These are phyloP conservation scores for Xylariales sp. DNA, from an alignment of 2,329 filamentous ascomycete genomes.

Conservation along the genomic window DNA sequence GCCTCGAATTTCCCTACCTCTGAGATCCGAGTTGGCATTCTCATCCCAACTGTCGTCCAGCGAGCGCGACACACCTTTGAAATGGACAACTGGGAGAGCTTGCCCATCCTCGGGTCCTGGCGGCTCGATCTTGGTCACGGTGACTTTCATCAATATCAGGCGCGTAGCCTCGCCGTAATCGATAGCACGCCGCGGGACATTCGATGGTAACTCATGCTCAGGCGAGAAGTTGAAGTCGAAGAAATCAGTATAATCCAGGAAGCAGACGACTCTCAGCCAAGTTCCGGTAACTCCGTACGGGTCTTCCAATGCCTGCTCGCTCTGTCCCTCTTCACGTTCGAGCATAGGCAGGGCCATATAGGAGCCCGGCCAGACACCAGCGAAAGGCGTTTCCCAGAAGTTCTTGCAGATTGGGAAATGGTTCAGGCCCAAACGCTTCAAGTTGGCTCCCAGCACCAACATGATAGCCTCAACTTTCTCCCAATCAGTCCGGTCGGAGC, in stretches of 20 bases:
- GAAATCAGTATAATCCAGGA: constrained; percentile 66
- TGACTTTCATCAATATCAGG: constrained; percentile 64
- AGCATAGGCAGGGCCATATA: constrained; percentile 34
- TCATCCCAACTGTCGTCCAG: constrained; percentile 63
- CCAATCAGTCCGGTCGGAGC: constrained; percentile 63
- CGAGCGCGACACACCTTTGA: constrained; percentile 57
- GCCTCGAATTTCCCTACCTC: constrained; percentile 43
- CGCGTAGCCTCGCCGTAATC: constrained; percentile 62
- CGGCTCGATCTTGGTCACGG: constrained; percentile 55
- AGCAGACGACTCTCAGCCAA: constrained; percentile 60
- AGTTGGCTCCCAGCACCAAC: constrained; percentile 62
- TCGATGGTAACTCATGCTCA: constrained; percentile 33
- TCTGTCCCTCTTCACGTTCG: constrained; percentile 29
- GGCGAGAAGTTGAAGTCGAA: constrained; percentile 66
- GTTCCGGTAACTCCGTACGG: constrained; percentile 68
- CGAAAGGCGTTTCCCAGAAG: constrained; percentile 53
- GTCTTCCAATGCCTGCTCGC: constrained; percentile 56
- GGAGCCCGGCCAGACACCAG: constrained; percentile 48
- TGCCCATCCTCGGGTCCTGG: constrained; percentile 55
- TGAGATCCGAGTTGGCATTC: constrained; percentile 62
- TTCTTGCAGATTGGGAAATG: constrained; percentile 41
- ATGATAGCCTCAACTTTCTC: constrained; percentile 74
- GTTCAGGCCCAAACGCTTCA: constrained; percentile 42
- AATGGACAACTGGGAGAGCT: constrained; percentile 61
- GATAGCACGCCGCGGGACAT: constrained; percentile 47